Evolutionary conservation across 768 basidiomycete genomes (phyloP), one percentile per base, ranked within the genome.

Genomic region (Agrocybe pediades): DNA sequence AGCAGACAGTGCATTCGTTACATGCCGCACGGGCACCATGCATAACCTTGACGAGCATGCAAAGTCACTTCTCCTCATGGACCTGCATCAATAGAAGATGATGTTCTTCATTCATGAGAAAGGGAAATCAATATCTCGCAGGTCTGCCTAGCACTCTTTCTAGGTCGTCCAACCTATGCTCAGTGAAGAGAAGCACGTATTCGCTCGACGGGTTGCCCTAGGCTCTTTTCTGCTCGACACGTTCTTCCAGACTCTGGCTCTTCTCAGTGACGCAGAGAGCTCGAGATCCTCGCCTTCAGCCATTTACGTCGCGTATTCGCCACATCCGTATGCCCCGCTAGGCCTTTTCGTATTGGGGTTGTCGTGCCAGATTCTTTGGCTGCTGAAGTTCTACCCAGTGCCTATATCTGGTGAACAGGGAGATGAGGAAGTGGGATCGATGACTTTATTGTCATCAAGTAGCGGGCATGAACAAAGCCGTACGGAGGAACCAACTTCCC

Each of bases 231-330:
- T 27, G 0, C 4, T 47, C 26, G 56, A 57, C 33, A 54, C 56
- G 11, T 26, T 54, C 11, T 49, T 54, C 25, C 56, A 57, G 36
- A 30, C 48, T 2, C 25, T 53, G 4, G 43, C 52, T 4, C 39
- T 57, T 20, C 36, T 57, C 3, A 26, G 46, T 3, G 56, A 57
- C n/a, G 52, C 47, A 6, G 56, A 57, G 45, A 49, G 24, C 21
- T 41, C 39, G 5, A 45, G 48, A 13, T 41, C 52, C 17, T 57
- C 56, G 2, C 52, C 56, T 4, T 57, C 56, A 1, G 43, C 41
- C 8, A 49, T 53, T 15, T 57, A 57, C 26, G 56, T 54, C 17
- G 56, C 52, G 6, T 57, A 57, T 25, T 25, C 56, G 13, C 56
- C 56, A 2, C 56, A 57, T 9, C 56, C 56, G 29, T 41, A 47